Percentiles rank a stretch among this genome's conserved stretches.
phyloP scores from a whole-genome alignment of 2,329 filamentous ascomycete genomes.

The Sporothrix humicola region DNA sequence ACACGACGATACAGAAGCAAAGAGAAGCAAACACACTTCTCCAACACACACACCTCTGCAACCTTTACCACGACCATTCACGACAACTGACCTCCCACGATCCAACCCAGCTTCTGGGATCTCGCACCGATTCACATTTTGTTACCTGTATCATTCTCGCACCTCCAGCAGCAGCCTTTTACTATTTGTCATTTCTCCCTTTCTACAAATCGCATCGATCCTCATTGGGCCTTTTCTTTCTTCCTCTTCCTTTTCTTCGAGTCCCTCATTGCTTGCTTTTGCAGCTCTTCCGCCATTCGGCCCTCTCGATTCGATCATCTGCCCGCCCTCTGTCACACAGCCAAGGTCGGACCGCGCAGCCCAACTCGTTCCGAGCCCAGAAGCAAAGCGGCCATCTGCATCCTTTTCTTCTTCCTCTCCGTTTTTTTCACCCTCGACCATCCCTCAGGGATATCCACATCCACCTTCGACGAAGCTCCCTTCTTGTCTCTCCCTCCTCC shows the following conservation, averaged over 20 bases:
- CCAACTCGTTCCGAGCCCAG: constrained; percentile 4
- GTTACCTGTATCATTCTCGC: background rate
- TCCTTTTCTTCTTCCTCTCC: background rate
- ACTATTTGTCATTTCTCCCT: background rate
- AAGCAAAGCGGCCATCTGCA: background rate
- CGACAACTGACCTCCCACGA: background rate
- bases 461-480: background rate
- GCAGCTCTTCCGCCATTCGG: too few species aligned
- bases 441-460: constrained; percentile 5
- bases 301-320: background rate
- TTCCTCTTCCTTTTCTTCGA: background rate
- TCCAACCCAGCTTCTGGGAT: background rate
- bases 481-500: background rate
- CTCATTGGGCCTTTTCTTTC: background rate
- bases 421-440: background rate
- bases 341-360: constrained; percentile 14
- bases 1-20: constrained; percentile 11
- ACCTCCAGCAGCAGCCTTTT: background rate
- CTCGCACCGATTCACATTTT: background rate
- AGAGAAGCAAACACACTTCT: constrained; percentile 5
- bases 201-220: background rate
- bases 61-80: background rate
- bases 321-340: constrained; percentile 1
- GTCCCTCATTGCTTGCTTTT: background rate
- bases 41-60: constrained; percentile 13